These are phyloP conservation scores for Sinapis alba DNA, from an alignment of 441 rosid species.

Conservation along the genomic window DNA sequence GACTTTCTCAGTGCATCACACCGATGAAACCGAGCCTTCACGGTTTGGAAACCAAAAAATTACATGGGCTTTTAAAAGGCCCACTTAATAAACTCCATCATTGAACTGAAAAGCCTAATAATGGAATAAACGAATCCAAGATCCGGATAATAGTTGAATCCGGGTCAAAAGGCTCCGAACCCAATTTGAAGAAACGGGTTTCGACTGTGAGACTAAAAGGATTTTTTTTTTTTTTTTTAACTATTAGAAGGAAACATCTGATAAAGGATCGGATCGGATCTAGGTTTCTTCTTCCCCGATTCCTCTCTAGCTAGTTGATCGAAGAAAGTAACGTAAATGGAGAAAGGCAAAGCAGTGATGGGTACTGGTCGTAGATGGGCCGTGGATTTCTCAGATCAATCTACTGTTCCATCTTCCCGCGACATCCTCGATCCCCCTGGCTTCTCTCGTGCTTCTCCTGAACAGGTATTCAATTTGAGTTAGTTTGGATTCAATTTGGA, in stretches of 20 bases:
- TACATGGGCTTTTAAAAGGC: conserved; percentile 5
- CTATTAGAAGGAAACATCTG: neutral
- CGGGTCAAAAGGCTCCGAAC: conserved; percentile 3
- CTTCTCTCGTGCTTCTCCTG: conserved; percentile 80
- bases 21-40: conserved; percentile 3
- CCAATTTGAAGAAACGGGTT: conserved; percentile 19
- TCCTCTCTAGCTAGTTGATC: neutral
- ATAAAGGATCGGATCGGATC: conserved; percentile 22
- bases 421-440: conserved; percentile 95
- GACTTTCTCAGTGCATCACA: neutral
- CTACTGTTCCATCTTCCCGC: conserved; percentile 74
- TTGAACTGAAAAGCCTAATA: neutral
- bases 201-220: neutral
- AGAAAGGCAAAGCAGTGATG: conserved; percentile 93
- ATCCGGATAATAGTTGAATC: conserved; percentile 4
- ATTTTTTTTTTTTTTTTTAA: conserved; percentile 4
- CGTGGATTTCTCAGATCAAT: conserved; percentile 88
- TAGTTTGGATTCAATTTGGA: neutral
- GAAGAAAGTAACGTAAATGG: conserved; percentile 48
- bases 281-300: conserved; percentile 24
- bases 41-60: neutral
- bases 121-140: conserved; percentile 1
- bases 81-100: conserved; percentile 1
- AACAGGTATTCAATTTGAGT: conserved; percentile 55
- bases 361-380: conserved; percentile 97